Evolutionary conservation across 768 basidiomycete genomes (phyloP).

Genomic region (Amanita jacksonii): DNA sequence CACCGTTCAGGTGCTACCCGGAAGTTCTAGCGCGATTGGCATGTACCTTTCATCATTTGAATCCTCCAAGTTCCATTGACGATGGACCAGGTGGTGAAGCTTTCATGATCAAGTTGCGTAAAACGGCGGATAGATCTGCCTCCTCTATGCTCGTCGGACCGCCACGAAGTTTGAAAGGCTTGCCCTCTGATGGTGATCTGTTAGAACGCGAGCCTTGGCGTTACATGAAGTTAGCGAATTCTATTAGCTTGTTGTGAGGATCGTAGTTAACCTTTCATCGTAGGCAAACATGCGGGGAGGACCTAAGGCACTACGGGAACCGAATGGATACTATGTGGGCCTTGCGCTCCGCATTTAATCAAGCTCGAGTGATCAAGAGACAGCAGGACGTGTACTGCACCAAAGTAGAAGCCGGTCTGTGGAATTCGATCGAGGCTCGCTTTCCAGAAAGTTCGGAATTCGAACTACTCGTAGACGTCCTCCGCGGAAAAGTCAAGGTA

Average conservation of each 20-base stretch:
- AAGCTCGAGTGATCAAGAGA: slow-evolving; percentile 58
- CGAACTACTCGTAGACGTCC: slow-evolving; percentile 74
- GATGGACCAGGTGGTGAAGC: slow-evolving; percentile 71
- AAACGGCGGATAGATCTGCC: slow-evolving; percentile 65
- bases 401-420: slow-evolving; percentile 41
- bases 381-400: slow-evolving; percentile 67
- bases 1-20: slow-evolving; percentile 73
- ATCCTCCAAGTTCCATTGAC: not conserved
- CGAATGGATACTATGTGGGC: slow-evolving; percentile 79
- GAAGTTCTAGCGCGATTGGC: slow-evolving; percentile 71
- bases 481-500: slow-evolving; percentile 79
- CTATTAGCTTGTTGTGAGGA: not conserved
- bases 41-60: not conserved
- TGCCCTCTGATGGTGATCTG: slow-evolving; percentile 23
- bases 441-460: slow-evolving; percentile 71
- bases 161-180: slow-evolving; percentile 52
- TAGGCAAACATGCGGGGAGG: slow-evolving; percentile 59
- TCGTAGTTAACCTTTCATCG: slow-evolving; percentile 8
- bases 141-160: slow-evolving; percentile 82
- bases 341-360: slow-evolving; percentile 69
- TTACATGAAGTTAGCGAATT: slow-evolving; percentile 58
- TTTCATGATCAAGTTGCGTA: slow-evolving; percentile 77
- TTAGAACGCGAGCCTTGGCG: slow-evolving; percentile 52
- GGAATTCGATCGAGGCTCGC: slow-evolving; percentile 25
- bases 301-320: slow-evolving; percentile 34